These are phyloP conservation scores for Ophiostoma sp. DNA, from an alignment of 2,329 filamentous ascomycete genomes.

Conservation along the genomic window DNA sequence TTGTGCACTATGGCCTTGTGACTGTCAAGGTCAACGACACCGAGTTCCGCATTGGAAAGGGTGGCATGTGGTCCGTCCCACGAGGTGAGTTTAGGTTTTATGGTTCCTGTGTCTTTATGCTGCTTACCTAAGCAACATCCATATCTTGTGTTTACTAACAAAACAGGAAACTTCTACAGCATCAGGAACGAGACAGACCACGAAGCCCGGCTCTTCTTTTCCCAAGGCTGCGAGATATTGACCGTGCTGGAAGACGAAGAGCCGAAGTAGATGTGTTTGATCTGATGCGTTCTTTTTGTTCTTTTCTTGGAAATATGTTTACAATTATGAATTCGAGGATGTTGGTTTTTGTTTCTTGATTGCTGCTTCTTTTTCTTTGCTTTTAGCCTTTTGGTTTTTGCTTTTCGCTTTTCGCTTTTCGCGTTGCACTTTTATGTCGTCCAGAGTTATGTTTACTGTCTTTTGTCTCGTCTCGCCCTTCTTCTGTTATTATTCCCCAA, in stretches of 20 bases:
- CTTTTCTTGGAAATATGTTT: neutral
- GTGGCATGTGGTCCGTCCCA: constrained; percentile 90
- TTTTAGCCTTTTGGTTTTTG: neutral
- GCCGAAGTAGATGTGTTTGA: neutral
- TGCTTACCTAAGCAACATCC: constrained; percentile 10
- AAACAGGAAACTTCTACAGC: constrained; percentile 82
- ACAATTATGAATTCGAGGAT: neutral
- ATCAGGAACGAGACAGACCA: constrained; percentile 74
- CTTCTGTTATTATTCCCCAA: neutral
- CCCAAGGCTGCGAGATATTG: constrained; percentile 68
- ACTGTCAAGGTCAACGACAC: constrained; percentile 70
- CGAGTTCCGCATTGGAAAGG: constrained; percentile 75
- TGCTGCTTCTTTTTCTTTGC: too few relatives aligned
- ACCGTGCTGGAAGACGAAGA: constrained; percentile 30
- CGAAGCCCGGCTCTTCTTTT: constrained; percentile 80
- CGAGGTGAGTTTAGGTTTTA: constrained; percentile 59
- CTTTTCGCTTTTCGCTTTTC: neutral
- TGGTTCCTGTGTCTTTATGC: constrained; percentile 13
- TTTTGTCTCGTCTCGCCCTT: neutral
- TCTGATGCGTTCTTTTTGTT: neutral
- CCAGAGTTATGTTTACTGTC: neutral
- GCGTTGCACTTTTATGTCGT: neutral
- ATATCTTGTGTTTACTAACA: neutral
- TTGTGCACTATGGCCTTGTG: constrained; percentile 78
- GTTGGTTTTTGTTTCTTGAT: too few relatives aligned